Base-by-base conservation (phyloP, 2,329 filamentous ascomycete species). In the Penicillium sp. region DNA sequence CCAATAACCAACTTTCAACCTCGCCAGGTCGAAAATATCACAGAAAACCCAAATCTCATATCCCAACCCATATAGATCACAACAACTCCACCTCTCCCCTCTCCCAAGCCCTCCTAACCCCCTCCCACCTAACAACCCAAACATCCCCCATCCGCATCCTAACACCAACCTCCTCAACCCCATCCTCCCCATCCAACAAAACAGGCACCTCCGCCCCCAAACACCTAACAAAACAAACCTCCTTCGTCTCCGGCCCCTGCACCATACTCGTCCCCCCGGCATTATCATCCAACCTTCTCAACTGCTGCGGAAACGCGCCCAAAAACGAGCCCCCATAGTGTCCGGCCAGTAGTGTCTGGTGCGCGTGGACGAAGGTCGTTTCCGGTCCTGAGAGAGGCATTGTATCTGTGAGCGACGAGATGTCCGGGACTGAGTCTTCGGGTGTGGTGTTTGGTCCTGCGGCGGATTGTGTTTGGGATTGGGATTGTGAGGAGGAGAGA, bases 221-320 rank as follows among this genome's bases (percentile, higher is more conserved):
- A 75, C 80, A 82, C 64, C 94, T 84, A 44, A 93, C 88, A 77
- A 99, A 97, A 2, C 98, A 93, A 8, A 92, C 92, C 1, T 86
- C 84, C 63, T 95, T 91, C 53, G 88, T 80, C 75, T 98, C 95
- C 0, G 95, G 95, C 2, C 86, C 83, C 73, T 97, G 93, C 33
- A 98, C 87, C 95, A 99, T 99, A 79, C 87, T 93, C 60, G 94
- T 89, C 10, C 93, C 93, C 33, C 93, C 94, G 0, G 91, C 89
- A 15, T 91, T 91, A 80, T 99, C 95, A 78, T 98, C 96, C 58
- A 99, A 81, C 68, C 93, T 89, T 76, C 94, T 90, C 70, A 99
- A 78, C 50, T 87, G 83, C 15, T 86, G 80, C 0, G 95, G 95
- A 70, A 99, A 97, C 13, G 90, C 88, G 0, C 84, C 85, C 17